phyloP scores from a whole-genome alignment of 2,329 filamentous ascomycete genomes.

The Blastomyces emzantsi region DNA sequence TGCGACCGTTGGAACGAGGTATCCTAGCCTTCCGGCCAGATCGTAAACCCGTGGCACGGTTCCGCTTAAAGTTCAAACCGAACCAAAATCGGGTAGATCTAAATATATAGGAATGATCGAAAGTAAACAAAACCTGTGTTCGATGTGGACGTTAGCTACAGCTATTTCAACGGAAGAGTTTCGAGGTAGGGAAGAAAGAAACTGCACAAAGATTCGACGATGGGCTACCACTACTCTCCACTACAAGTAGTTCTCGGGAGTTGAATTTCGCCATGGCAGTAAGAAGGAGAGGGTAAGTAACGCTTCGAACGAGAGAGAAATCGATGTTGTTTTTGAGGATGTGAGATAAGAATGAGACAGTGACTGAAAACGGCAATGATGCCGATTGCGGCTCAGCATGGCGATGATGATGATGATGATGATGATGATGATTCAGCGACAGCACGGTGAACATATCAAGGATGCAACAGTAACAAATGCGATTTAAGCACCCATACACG shows the following conservation, averaged over 20 bases:
- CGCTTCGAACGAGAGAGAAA: not conserved
- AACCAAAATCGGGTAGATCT: not conserved
- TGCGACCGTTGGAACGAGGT: not conserved
- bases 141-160: not conserved
- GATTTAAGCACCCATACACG: not conserved
- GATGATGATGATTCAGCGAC: not conserved
- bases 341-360: not conserved
- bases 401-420: not conserved
- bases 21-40: not conserved
- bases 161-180: not conserved
- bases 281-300: not conserved
- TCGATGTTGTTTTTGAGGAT: not conserved
- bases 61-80: not conserved
- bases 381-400: not conserved
- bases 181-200: not conserved
- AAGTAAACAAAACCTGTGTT: conserved; percentile 2
- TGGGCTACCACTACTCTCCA: not conserved
- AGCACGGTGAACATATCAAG: not conserved
- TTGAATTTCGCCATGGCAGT: not conserved
- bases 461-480: not conserved
- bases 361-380: not conserved
- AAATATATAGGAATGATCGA: not conserved
- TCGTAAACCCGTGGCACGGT: not conserved
- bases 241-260: too few relatives aligned
- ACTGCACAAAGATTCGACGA: not conserved